Conservation (phyloP, 164 flowering plant genomes). For the Umbilicus rupestris region DNA sequence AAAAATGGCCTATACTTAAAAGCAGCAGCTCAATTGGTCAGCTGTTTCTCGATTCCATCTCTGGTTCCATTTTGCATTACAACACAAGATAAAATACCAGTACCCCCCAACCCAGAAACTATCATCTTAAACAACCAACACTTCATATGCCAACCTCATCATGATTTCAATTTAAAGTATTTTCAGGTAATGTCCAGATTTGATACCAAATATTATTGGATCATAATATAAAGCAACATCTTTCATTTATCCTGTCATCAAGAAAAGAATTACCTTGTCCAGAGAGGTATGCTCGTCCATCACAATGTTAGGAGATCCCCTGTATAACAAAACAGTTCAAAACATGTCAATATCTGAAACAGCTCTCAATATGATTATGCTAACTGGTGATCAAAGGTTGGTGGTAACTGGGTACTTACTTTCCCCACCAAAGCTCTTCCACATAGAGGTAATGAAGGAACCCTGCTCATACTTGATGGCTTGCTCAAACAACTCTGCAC, state of each 20-base stretch:
- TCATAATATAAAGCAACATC: not conserved
- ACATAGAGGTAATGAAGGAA: slow-evolving; percentile 68
- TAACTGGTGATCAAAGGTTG: not conserved
- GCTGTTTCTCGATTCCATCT: not conserved
- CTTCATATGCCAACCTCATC: not conserved
- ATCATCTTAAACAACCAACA: not conserved
- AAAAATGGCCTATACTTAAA: not conserved
- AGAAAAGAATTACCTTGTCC: slow-evolving; percentile 57
- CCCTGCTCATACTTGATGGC: slow-evolving; percentile 90
- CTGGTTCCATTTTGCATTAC: not conserved
- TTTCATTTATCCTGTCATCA: not conserved
- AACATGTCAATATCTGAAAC: not conserved
- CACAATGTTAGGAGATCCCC: slow-evolving; percentile 98
- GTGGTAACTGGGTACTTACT: slow-evolving; percentile 36
- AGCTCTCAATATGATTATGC: not conserved
- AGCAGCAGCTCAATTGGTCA: not conserved
- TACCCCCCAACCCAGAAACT: not conserved
- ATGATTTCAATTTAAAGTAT: not conserved
- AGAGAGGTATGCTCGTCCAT: slow-evolving; percentile 98
- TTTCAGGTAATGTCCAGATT: not conserved
- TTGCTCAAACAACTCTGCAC: slow-evolving; percentile 84
- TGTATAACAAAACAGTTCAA: slow-evolving; percentile 11
- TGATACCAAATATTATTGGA: not conserved
- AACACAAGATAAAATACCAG: not conserved
- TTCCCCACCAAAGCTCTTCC: slow-evolving; percentile 98